These are phyloP conservation scores for Epichloe coenophiala DNA, from an alignment of 2,329 filamentous ascomycete species.

Conservation along the genomic window DNA sequence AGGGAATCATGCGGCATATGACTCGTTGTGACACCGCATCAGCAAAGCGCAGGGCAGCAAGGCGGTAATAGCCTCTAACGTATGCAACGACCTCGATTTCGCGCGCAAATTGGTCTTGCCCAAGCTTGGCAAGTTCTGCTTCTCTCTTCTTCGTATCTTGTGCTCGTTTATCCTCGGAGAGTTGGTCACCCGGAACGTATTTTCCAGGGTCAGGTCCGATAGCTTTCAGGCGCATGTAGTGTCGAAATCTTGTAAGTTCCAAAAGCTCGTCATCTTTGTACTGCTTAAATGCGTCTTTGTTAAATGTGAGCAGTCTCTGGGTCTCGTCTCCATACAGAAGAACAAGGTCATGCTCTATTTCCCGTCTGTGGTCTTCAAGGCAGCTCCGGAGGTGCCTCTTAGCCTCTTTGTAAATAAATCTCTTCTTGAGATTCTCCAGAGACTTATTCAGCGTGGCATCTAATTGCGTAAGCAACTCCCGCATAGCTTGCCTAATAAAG, in stretches of 20 bases:
- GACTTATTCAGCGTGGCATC: slow-evolving; percentile 32
- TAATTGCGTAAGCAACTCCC: slow-evolving; percentile 33
- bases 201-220: slow-evolving; percentile 14
- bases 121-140: slow-evolving; percentile 32
- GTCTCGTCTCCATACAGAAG: slow-evolving; percentile 40
- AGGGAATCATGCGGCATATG: slow-evolving; percentile 34
- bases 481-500: slow-evolving; percentile 34
- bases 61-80: slow-evolving; percentile 55
- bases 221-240: slow-evolving; percentile 34
- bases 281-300: slow-evolving; percentile 31
- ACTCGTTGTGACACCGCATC: slow-evolving; percentile 38
- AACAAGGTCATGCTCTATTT: slow-evolving; percentile 24
- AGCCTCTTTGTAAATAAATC: slow-evolving; percentile 36
- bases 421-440: slow-evolving; percentile 31
- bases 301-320: slow-evolving; percentile 43
- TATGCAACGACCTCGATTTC: slow-evolving; percentile 52
- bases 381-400: slow-evolving; percentile 29
- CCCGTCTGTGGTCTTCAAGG: slow-evolving; percentile 24
- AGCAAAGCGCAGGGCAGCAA: slow-evolving; percentile 50
- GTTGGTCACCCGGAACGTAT: slow-evolving; percentile 5
- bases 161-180: slow-evolving; percentile 34
- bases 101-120: slow-evolving; percentile 40
- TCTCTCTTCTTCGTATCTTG: slow-evolving; percentile 30
- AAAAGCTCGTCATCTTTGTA: slow-evolving; percentile 33
- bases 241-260: slow-evolving; percentile 32